Evolutionary conservation across 805 yeast genomes (phyloP).

Genomic region (Saturnispora gosingensis): DNA sequence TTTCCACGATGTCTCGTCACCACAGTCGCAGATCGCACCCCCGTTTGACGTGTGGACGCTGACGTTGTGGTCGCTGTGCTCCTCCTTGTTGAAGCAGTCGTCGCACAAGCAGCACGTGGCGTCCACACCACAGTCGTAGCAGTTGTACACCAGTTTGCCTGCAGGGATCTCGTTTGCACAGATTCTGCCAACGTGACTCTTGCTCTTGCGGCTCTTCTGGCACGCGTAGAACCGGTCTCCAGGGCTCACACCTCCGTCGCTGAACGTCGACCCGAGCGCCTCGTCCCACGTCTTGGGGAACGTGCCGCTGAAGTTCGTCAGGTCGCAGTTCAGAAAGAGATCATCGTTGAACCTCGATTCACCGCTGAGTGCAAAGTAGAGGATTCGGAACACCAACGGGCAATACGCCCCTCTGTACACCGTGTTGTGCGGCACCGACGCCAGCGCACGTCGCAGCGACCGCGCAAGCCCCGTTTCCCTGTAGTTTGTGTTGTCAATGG

Average conservation of each 20-base stretch:
- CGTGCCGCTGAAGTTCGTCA: background rate
- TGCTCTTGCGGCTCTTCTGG: constrained; percentile 15
- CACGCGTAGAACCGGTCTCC: constrained; percentile 18
- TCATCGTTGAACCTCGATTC: constrained; percentile 8
- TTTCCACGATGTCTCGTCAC: constrained; percentile 59
- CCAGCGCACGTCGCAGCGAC: constrained; percentile 6
- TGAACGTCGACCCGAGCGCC: constrained; percentile 12
- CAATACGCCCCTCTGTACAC: constrained; percentile 6
- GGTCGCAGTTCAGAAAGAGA: constrained; percentile 7
- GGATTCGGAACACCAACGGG: constrained; percentile 9
- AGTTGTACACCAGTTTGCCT: constrained; percentile 63
- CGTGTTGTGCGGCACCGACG: constrained; percentile 6
- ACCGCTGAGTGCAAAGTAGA: constrained; percentile 12
- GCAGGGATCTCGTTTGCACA: constrained; percentile 56
- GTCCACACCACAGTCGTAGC: constrained; percentile 70
- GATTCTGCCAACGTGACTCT: constrained; percentile 48
- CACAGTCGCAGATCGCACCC: constrained; percentile 65
- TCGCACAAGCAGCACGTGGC: constrained; percentile 71
- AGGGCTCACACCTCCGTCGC: background rate
- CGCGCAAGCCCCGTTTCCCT: constrained; percentile 5
- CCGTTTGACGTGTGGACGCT: constrained; percentile 41
- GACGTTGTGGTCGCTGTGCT: constrained; percentile 61
- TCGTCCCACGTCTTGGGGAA: constrained; percentile 22
- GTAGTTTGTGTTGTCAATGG: constrained; percentile 5
- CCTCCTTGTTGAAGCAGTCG: constrained; percentile 60